Percentiles rank a stretch among this genome's conserved stretches.
Conservation (phyloP, 2,329 filamentous ascomycete species). For the Aspergillus fructus region DNA sequence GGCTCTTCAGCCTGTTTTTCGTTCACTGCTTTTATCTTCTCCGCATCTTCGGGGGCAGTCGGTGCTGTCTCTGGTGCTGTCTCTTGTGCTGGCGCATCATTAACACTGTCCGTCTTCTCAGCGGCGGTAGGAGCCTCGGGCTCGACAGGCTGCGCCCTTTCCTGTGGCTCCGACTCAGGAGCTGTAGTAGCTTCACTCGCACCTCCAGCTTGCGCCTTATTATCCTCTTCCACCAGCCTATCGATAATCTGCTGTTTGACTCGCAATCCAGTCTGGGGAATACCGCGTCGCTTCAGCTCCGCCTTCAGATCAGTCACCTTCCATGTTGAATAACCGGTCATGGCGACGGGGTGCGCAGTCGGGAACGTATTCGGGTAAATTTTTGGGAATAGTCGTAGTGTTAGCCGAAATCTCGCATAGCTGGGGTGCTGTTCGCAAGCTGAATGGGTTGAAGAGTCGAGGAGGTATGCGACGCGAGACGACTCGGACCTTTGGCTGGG, state of each 20-base stretch:
- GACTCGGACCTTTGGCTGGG: slow-evolving; percentile 14
- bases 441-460: background rate
- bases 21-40: slow-evolving; percentile 14
- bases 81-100: slow-evolving; percentile 11
- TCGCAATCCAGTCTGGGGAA: slow-evolving; percentile 69
- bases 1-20: slow-evolving; percentile 9
- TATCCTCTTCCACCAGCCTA: slow-evolving; percentile 54
- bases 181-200: slow-evolving; percentile 20
- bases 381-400: background rate
- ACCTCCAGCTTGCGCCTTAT: slow-evolving; percentile 32
- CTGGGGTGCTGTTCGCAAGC: background rate
- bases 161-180: slow-evolving; percentile 16
- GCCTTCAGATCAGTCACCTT: slow-evolving; percentile 75
- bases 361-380: slow-evolving; percentile 7
- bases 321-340: slow-evolving; percentile 58
- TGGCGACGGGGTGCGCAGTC: slow-evolving; percentile 24
- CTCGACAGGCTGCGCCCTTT: slow-evolving; percentile 18
- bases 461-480: slow-evolving; percentile 9
- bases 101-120: background rate
- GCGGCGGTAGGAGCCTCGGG: slow-evolving; percentile 1
- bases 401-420: slow-evolving; percentile 13
- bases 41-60: slow-evolving; percentile 4
- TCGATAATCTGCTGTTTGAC: slow-evolving; percentile 64
- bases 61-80: background rate
- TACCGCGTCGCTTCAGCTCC: slow-evolving; percentile 70